Percentiles rank a stretch among this genome's conserved stretches.
Evolutionary conservation across 352 stramenopile species (phyloP).

Genomic region (Globisporangium orthogonon): DNA sequence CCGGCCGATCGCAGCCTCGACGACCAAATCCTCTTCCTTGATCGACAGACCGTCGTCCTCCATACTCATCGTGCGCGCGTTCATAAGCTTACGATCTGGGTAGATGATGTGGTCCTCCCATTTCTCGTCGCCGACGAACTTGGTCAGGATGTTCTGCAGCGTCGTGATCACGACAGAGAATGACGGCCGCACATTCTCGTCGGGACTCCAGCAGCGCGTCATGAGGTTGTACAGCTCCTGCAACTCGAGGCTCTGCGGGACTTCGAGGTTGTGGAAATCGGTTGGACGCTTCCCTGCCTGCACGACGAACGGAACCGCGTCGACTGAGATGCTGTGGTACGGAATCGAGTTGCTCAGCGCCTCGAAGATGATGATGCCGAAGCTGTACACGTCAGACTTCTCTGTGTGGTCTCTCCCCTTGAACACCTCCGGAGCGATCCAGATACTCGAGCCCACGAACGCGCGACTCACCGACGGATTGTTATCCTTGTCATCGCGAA

Average conservation of each 20-base stretch:
- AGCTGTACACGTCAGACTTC: conserved; percentile 88
- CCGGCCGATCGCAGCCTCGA: conserved; percentile 63
- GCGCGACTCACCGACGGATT: conserved; percentile 26
- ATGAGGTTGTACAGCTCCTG: conserved; percentile 68
- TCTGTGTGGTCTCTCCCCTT: conserved; percentile 82
- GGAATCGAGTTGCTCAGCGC: conserved; percentile 52
- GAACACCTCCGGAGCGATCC: conserved; percentile 89
- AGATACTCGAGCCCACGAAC: conserved; percentile 85
- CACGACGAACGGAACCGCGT: conserved; percentile 78
- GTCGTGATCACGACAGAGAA: conserved; percentile 82
- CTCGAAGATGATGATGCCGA: conserved; percentile 81
- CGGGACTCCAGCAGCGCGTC: conserved; percentile 69
- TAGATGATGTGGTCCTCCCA: conserved; percentile 85
- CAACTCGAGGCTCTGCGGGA: conserved; percentile 39
- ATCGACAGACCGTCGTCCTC: conserved; percentile 73
- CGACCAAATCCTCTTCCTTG: conserved; percentile 66
- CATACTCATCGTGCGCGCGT: conserved; percentile 27
- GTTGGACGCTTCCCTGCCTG: conserved; percentile 71
- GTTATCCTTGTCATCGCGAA: conserved; percentile 51
- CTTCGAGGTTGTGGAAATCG: conserved; percentile 62
- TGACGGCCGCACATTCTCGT: conserved; percentile 60
- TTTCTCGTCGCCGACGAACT: conserved; percentile 66
- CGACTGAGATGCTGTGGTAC: conserved; percentile 73
- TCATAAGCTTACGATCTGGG: conserved; percentile 70
- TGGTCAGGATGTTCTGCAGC: conserved; percentile 59